A percentile compares a stretch with the other conserved stretches of the same genome.
These are phyloP conservation scores for Ustilaginoidea virens DNA, from an alignment of 2,329 filamentous ascomycete species.

Conservation along the genomic window DNA sequence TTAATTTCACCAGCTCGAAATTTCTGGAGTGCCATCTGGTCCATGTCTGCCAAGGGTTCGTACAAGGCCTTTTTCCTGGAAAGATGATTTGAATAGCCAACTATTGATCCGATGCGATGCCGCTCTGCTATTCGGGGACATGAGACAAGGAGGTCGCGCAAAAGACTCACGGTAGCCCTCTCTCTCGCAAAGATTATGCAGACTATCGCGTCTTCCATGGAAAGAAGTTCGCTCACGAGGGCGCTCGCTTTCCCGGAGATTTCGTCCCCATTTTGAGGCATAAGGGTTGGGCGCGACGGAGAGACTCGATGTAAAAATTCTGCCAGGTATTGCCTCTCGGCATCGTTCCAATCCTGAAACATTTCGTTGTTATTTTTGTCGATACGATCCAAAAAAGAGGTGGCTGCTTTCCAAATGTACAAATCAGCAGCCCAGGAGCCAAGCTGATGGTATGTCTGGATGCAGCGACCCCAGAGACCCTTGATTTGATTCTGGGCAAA, in stretches of 20 bases:
- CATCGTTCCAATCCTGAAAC: constrained; percentile 26
- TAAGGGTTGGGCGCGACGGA: constrained; percentile 2
- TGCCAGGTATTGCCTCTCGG: constrained; percentile 41
- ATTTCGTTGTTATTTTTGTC: constrained; percentile 7
- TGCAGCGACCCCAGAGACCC: constrained; percentile 32
- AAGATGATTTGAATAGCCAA: constrained; percentile 31
- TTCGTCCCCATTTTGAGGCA: constrained; percentile 8
- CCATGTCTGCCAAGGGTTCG: constrained; percentile 17
- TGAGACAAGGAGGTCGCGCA: constrained; percentile 39
- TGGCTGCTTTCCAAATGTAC: constrained; percentile 40
- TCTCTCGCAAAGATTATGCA: constrained; percentile 57
- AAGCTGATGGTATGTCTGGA: constrained; percentile 38
- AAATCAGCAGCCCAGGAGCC: constrained; percentile 55
- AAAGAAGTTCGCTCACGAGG: constrained; percentile 36
- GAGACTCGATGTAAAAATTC: constrained; percentile 25
- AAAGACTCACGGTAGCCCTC: constrained; percentile 41
- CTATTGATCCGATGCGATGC: constrained; percentile 37
- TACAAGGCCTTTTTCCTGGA: constrained; percentile 24
- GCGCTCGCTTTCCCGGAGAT: constrained; percentile 42
- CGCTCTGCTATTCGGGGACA: constrained; percentile 31
- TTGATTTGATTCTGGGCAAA: constrained; percentile 39
- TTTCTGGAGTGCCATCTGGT: constrained; percentile 19
- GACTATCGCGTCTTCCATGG: constrained; percentile 24
- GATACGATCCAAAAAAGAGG: constrained; percentile 13
- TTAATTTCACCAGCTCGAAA: constrained; percentile 41